Conservation (phyloP, 2,329 filamentous ascomycete genomes). For the Fusarium pseudonygamai region DNA sequence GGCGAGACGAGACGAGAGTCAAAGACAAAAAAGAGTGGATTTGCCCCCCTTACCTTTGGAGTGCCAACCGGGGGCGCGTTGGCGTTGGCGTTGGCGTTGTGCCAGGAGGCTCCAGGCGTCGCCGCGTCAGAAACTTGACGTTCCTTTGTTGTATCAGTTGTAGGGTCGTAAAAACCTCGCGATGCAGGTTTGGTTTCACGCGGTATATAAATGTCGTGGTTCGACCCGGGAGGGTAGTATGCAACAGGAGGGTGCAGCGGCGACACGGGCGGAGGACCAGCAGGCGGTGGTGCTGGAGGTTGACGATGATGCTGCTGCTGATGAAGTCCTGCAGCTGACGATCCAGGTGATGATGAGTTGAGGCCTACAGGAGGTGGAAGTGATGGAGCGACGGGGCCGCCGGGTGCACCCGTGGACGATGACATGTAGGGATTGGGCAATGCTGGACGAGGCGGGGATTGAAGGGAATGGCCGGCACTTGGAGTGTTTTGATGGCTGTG, state of each 20-base stretch:
- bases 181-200: slow-evolving; percentile 52
- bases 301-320: slow-evolving; percentile 44
- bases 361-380: slow-evolving; percentile 45
- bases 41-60: slow-evolving; percentile 58
- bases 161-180: slow-evolving; percentile 64
- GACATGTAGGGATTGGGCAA: slow-evolving; percentile 51
- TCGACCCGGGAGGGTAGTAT: slow-evolving; percentile 51
- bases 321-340: slow-evolving; percentile 34
- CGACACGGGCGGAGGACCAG: slow-evolving; percentile 48
- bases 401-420: slow-evolving; percentile 44
- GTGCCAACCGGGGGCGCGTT: slow-evolving; percentile 54
- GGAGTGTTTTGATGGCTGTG: slow-evolving; percentile 42
- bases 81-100: slow-evolving; percentile 46
- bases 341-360: slow-evolving; percentile 34
- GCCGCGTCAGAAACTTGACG: slow-evolving; percentile 55
- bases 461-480: slow-evolving; percentile 44
- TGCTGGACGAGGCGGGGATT: slow-evolving; percentile 46
- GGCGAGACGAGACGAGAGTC: slow-evolving; percentile 35
- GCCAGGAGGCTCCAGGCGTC: slow-evolving; percentile 51
- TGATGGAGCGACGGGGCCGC: slow-evolving; percentile 45
- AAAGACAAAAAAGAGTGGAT: slow-evolving; percentile 45
- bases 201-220: slow-evolving; percentile 44
- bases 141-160: slow-evolving; percentile 60
- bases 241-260: slow-evolving; percentile 56
- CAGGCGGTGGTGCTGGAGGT: slow-evolving; percentile 36